Evolutionary conservation across 1,284 basidiomycete species (phyloP).

Genomic region (Schizophyllum amplum): DNA sequence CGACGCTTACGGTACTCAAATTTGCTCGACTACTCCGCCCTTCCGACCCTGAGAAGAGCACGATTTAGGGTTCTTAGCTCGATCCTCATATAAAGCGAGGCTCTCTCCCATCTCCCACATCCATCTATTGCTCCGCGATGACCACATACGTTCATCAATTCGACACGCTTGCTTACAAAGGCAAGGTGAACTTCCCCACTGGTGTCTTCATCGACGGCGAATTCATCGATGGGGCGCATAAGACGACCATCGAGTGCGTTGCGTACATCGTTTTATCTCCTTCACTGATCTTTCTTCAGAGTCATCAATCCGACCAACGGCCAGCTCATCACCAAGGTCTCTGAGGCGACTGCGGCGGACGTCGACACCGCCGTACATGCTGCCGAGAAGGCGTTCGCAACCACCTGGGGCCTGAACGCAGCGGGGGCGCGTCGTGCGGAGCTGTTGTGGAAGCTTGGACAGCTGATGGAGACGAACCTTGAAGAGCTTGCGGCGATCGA

Average conservation of each 20-base stretch:
- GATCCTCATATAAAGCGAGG: too few species aligned
- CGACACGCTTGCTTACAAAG: conserved; percentile 60
- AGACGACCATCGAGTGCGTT: conserved; percentile 61
- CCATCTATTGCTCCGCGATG: too few species aligned
- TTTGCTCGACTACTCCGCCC: too few species aligned
- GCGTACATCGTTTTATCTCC: not conserved
- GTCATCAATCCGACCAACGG: conserved; percentile 45
- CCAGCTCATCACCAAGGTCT: conserved; percentile 58
- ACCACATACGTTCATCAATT: conserved; percentile 51
- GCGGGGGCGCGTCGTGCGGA: conserved; percentile 58
- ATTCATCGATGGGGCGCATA: conserved; percentile 59
- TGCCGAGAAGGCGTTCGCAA: conserved; percentile 73
- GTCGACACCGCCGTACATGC: conserved; percentile 72
- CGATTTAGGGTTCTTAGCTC: too few species aligned
- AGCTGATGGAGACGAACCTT: conserved; percentile 62
- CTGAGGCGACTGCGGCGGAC: conserved; percentile 63
- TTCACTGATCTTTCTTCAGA: not conserved
- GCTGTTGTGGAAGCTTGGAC: conserved; percentile 64
- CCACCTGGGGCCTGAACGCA: conserved; percentile 62
- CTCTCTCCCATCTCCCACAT: too few species aligned
- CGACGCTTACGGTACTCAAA: too few species aligned
- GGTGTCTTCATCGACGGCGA: conserved; percentile 83
- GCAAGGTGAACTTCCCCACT: conserved; percentile 58
- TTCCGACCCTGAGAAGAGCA: too few species aligned
- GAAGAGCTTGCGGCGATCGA: conserved; percentile 76